phyloP scores from a whole-genome alignment of 345 rosid species.

The Gossypium turneri region DNA sequence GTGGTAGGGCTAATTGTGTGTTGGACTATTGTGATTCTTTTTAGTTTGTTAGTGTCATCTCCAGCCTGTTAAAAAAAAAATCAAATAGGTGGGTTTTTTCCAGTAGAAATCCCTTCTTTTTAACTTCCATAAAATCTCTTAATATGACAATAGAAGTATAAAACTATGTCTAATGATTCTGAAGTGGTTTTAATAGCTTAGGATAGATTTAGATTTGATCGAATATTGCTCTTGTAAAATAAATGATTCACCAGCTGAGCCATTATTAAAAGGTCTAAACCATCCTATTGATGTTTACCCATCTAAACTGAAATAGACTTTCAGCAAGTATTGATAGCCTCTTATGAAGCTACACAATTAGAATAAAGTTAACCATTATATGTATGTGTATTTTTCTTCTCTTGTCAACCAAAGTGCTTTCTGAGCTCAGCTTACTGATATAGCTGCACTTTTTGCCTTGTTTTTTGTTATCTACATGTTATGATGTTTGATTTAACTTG shows the following conservation, averaged over 20 bases:
- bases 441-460: neutral
- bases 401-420: neutral
- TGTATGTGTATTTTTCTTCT: neutral
- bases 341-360: neutral
- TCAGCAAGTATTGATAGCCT: neutral
- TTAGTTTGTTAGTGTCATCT: neutral
- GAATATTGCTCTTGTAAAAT: neutral
- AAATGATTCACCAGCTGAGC: neutral
- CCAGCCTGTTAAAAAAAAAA: neutral
- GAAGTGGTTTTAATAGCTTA: neutral
- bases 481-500: neutral
- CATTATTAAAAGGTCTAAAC: neutral
- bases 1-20: neutral
- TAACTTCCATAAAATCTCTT: neutral
- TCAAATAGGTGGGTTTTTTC: neutral
- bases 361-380: neutral
- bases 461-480: constrained; percentile 6
- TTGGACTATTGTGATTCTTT: neutral
- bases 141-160: neutral
- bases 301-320: neutral
- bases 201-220: constrained; percentile 2
- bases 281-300: neutral
- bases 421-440: constrained; percentile 1
- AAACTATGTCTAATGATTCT: neutral
- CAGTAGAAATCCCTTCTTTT: neutral